These are phyloP conservation scores for Trichoderma simmonsii DNA, from an alignment of 2,329 filamentous ascomycete genomes.

Conservation along the genomic window DNA sequence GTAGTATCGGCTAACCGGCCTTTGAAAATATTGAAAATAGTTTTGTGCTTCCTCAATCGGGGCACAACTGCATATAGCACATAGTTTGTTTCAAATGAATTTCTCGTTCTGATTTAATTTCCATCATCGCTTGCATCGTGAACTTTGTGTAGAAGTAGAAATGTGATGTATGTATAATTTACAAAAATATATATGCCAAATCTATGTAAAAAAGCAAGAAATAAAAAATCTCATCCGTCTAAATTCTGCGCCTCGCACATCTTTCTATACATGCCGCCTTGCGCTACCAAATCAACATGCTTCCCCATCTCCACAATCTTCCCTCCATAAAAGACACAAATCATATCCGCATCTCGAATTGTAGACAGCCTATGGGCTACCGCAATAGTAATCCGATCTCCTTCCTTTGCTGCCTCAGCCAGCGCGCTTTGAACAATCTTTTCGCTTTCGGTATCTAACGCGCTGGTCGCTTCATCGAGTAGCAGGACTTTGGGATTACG, in stretches of 20 bases:
- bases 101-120: not conserved
- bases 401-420: conserved; percentile 67
- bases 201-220: not conserved
- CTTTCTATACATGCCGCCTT: conserved; percentile 45
- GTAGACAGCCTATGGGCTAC: conserved; percentile 90
- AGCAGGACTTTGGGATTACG: conserved; percentile 93
- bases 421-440: conserved; percentile 88
- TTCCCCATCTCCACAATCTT: conserved; percentile 56
- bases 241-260: conserved; percentile 43
- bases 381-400: conserved; percentile 87
- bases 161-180: not conserved
- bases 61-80: not conserved
- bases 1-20: not conserved
- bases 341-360: conserved; percentile 69
- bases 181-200: not conserved
- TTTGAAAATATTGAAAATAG: not conserved
- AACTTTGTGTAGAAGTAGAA: not conserved
- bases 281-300: conserved; percentile 52
- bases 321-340: conserved; percentile 59
- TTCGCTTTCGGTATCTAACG: conserved; percentile 91
- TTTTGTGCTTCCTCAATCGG: not conserved
- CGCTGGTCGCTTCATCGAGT: conserved; percentile 88
- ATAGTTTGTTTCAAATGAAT: not conserved
- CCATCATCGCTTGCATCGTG: not conserved
- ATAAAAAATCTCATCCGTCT: conserved; percentile 21